Evolutionary conservation across 148 eudicot species (phyloP).

Genomic region (Diospyros kaki): DNA sequence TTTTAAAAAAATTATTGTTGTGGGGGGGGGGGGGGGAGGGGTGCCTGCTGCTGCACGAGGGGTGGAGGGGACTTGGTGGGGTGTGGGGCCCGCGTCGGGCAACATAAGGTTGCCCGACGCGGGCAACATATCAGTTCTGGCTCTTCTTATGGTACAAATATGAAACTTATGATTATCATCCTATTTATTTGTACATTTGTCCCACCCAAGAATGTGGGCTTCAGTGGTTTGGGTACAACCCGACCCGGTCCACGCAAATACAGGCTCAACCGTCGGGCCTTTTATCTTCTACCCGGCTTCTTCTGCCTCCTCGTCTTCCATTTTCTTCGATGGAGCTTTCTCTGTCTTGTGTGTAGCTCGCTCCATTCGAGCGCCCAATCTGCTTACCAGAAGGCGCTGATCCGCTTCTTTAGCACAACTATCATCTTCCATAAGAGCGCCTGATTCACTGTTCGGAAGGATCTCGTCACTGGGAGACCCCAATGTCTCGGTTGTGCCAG

Average conservation of each 20-base stretch:
- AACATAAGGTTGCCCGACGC: no score
- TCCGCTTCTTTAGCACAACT: conserved; percentile 1
- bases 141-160: no score
- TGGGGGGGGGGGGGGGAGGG: no score
- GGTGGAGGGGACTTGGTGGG: no score
- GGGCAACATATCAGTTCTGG: no score
- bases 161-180: no score
- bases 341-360: background rate
- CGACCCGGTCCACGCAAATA: background rate
- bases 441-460: conserved; percentile 21
- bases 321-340: background rate
- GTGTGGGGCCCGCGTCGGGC: no score
- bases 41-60: no score
- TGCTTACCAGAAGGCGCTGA: background rate
- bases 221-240: background rate
- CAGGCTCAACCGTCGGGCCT: background rate
- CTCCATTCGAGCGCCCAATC: background rate
- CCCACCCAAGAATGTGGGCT: background rate
- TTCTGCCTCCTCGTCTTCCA: background rate
- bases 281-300: no score
- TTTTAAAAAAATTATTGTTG: no score
- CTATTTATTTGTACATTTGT: no score
- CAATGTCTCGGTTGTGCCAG: conserved; percentile 21
- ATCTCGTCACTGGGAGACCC: conserved; percentile 25
- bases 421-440: background rate